These are phyloP conservation scores for Calonectria honghensis DNA, from an alignment of 2,329 filamentous ascomycete species.

Conservation along the genomic window DNA sequence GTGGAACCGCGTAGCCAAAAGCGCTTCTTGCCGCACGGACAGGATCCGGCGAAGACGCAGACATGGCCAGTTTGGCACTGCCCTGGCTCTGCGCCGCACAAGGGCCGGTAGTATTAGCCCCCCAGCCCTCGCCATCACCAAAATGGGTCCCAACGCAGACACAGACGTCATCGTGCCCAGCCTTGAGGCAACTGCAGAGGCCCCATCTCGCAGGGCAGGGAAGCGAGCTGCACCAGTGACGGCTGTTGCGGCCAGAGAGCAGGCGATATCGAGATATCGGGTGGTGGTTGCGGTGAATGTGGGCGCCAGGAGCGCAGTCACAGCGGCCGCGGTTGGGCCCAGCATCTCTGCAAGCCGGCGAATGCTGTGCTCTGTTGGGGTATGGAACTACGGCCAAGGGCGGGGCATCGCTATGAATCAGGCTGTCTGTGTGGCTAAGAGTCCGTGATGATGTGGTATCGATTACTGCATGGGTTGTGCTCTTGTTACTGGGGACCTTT, in stretches of 20 bases:
- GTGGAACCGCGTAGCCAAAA: constrained; percentile 43
- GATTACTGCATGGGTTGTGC: not conserved
- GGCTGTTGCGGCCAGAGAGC: constrained; percentile 38
- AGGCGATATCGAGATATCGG: constrained; percentile 40
- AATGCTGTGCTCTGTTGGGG: constrained; percentile 41
- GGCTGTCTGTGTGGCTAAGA: constrained; percentile 17
- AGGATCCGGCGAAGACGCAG: constrained; percentile 47
- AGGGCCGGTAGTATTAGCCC: constrained; percentile 39
- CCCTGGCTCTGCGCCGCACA: constrained; percentile 43
- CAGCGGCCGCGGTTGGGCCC: constrained; percentile 43
- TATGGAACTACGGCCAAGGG: constrained; percentile 38
- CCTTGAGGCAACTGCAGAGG: constrained; percentile 45
- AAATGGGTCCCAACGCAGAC: constrained; percentile 39
- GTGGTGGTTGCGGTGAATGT: constrained; percentile 44
- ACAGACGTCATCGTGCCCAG: constrained; percentile 41
- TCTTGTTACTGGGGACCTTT: constrained; percentile 17
- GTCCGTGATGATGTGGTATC: not conserved
- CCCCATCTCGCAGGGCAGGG: constrained; percentile 43
- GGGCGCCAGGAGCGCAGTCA: constrained; percentile 39
- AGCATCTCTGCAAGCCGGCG: constrained; percentile 44
- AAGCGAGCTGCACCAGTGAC: constrained; percentile 41
- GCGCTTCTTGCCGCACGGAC: constrained; percentile 44
- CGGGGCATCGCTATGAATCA: constrained; percentile 35
- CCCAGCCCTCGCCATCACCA: constrained; percentile 20
- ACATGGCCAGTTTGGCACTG: constrained; percentile 38